Base-by-base conservation (phyloP, 2,329 filamentous ascomycete genomes). In the Delphinella strobiligena region DNA sequence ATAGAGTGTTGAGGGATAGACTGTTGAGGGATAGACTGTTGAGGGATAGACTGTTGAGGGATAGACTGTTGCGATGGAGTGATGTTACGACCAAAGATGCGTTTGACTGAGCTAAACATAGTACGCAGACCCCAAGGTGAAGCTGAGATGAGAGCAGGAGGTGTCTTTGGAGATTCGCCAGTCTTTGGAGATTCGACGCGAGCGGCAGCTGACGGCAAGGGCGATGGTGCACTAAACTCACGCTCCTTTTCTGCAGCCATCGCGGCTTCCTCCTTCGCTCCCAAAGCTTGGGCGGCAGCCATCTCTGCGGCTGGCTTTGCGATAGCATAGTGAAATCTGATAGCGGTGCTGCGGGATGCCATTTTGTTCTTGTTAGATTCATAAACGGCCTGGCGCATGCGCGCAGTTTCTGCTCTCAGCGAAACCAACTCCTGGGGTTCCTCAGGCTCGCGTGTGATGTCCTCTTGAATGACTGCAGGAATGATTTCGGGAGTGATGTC, bases 271-370 rank as follows among this genome's bases (percentile, higher is more conserved):
- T 33, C 17, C 10, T 36, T 18, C 12, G 31, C 19, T 17, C 4
- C 16, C 4, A 27, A 32, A 14, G 30, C 30, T 14, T 32, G 11
- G 30, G 30, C 30, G n/a, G 30, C 30, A 10, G n/a, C 14, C 4
- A 12, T 16, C 4, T 27, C 39, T 3, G 34, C 38, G 17, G 38
- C 38, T 14, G 38, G 38, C 16, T 16, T 18, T 4, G 27, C 34
- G n/a, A 41, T 34, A 30, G 12, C 37, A 27, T 31, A 36, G 2
- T 36, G 34, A 34, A 31, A 41, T 12, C 39, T 33, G 9, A 41
- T 18, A 14, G 36, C 39, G 14, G 12, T 27, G 14, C 17, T 5
- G 15, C 34, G 39, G 12, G n/a, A n/a, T n/a, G n/a, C n/a, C n/a
- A n/a, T n/a, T n/a, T n/a, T n/a, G n/a, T n/a, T n/a, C n/a, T n/a